Evolutionary conservation across 2,329 filamentous ascomycete genomes (phyloP).

Genomic region (Endoconidiophora laricicola): DNA sequence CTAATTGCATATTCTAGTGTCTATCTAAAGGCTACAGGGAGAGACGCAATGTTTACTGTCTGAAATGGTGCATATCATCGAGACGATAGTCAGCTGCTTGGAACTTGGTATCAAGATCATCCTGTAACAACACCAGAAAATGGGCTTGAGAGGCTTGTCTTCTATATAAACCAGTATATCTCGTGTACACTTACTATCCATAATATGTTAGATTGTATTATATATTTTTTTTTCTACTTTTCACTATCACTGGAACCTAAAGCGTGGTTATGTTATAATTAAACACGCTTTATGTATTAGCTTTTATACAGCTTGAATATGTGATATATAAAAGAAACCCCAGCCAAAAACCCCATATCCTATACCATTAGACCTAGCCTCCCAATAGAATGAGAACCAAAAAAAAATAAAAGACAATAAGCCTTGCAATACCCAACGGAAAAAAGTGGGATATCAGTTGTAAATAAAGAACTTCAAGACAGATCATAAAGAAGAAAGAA

Average conservation of each 20-base stretch:
- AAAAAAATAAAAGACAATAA: not conserved
- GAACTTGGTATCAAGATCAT: too few relatives aligned
- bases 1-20: not conserved
- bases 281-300: not conserved
- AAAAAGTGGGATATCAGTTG: slow-evolving; percentile 1
- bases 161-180: not conserved
- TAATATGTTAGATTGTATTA: slow-evolving; percentile 11
- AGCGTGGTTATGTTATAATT: not conserved
- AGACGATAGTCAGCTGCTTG: too few relatives aligned
- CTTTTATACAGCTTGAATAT: not conserved
- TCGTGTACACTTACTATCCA: slow-evolving; percentile 12
- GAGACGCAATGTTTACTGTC: too few relatives aligned
- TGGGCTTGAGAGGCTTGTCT: not conserved
- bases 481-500: not conserved
- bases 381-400: not conserved
- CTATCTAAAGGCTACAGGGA: not conserved
- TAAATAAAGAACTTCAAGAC: not conserved
- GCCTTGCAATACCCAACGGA: not conserved
- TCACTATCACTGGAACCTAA: not conserved
- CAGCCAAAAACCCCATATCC: not conserved
- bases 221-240: not conserved
- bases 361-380: not conserved
- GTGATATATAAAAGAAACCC: not conserved
- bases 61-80: too few relatives aligned
- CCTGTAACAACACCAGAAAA: not conserved